Conservation (phyloP, 2,329 filamentous ascomycete genomes). For the Fusarium virguliforme region DNA sequence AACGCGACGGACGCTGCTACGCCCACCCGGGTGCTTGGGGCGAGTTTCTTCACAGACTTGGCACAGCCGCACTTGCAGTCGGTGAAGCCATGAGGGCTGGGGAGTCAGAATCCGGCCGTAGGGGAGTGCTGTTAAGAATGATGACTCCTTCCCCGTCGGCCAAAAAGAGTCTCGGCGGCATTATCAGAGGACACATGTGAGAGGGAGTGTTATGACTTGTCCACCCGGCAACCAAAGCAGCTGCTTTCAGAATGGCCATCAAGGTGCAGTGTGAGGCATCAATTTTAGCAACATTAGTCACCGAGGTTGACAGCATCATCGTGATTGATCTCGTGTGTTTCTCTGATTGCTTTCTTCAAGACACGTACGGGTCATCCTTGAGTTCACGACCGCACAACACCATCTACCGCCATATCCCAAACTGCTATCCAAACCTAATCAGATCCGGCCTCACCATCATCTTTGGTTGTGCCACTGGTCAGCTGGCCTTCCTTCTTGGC, state of each 20-base stretch:
- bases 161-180: too few relatives aligned
- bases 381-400: too few relatives aligned
- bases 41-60: slow-evolving; percentile 67
- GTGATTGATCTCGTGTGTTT: not conserved
- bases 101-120: too few relatives aligned
- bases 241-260: too few relatives aligned
- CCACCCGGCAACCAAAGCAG: too few relatives aligned
- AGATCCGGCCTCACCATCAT: not conserved
- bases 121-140: too few relatives aligned
- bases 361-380: not conserved
- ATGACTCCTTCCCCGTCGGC: too few relatives aligned
- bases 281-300: not conserved
- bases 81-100: not conserved
- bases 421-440: not conserved
- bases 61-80: slow-evolving; percentile 56
- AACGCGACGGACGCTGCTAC: slow-evolving; percentile 61
- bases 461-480: not conserved
- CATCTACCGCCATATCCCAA: too few relatives aligned
- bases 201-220: not conserved
- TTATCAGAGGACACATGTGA: too few relatives aligned
- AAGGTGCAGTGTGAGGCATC: too few relatives aligned
- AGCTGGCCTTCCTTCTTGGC: not conserved
- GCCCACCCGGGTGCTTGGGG: slow-evolving; percentile 61
- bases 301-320: not conserved
- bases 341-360: not conserved